phyloP scores from a whole-genome alignment of 768 basidiomycete genomes.

The Lentinula detonsa region DNA sequence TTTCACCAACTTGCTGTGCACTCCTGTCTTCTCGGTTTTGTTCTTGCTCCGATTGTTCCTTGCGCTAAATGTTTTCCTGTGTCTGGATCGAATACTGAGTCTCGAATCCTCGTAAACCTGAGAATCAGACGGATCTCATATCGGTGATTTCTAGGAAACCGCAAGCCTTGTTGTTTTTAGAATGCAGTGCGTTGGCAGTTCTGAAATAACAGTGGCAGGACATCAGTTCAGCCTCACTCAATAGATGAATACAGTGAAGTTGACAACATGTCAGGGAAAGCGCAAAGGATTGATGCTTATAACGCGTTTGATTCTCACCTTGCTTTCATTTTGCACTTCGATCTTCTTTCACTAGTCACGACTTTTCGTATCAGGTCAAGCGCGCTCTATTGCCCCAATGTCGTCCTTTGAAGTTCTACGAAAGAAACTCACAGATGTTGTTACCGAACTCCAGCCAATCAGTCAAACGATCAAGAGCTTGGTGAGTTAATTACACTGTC shows the following conservation, averaged over 20 bases:
- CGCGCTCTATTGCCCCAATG: not conserved
- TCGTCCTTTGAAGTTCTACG: not conserved
- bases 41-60: not conserved
- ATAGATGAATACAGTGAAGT: too few species aligned
- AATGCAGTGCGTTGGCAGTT: not conserved
- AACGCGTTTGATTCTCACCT: not conserved
- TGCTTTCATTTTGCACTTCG: not conserved
- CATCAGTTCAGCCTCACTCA: not conserved
- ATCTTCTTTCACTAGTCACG: not conserved
- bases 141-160: not conserved
- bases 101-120: not conserved
- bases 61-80: not conserved
- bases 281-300: not conserved
- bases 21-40: not conserved
- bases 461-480: not conserved
- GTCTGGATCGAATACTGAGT: not conserved
- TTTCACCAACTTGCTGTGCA: not conserved
- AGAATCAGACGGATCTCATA: not conserved
- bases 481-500: not conserved
- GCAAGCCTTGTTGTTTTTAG: not conserved
- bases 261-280: not conserved
- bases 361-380: not conserved
- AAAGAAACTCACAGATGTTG: not conserved
- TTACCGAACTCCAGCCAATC: not conserved
- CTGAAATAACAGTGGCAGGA: not conserved